Evolutionary conservation across 495 filamentous ascomycete species (phyloP), one percentile per base, ranked within the genome.

Genomic region (Penicillium roqueforti): DNA sequence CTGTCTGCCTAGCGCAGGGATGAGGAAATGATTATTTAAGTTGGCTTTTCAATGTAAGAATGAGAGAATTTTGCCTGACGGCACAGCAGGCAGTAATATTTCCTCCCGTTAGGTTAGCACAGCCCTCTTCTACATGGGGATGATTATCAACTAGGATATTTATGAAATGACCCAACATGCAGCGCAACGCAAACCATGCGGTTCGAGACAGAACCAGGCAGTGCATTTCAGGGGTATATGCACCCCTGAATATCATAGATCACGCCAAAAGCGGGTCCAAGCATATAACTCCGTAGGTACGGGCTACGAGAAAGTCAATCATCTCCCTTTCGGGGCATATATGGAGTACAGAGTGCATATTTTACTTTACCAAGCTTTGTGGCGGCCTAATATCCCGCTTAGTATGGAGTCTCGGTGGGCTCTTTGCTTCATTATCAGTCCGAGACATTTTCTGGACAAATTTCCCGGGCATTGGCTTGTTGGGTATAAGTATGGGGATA

Each of bases 211-310:
- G 37, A 9, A 16, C 14, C 6, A 36, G 37, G 16, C 37, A 39
- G 37, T 23, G 40, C 40, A 25, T 7, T 13, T 43, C 40, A 43
- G 40, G 40, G 40, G 40, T 42, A 23, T 20, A 26, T 25, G 40
- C n/a, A n/a, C 44, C 44, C 44, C 44, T 47, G 44, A 47, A 31
- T 47, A 47, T 47, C 44, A 45, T 25, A 7, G 22, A 47, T 36
- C 45, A 47, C 45, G 45, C 25, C 45, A 47, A 34, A 36, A 23
- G 45, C 19, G 45, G 45, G 45, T n/a, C 45, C 3, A 26, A 14
- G 40, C 40, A 42, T 34, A 34, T 34, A n/a, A n/a, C 32, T 14
- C 22, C 22, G 4, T 23, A n/a, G n/a, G n/a, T n/a, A n/a, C n/a
- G n/a, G n/a, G n/a, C n/a, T n/a, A 32, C 31, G 2, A 14, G 13